Evolutionary conservation across 192 early-diverging fungal species (phyloP).

Genomic region (Gigaspora rosea): DNA sequence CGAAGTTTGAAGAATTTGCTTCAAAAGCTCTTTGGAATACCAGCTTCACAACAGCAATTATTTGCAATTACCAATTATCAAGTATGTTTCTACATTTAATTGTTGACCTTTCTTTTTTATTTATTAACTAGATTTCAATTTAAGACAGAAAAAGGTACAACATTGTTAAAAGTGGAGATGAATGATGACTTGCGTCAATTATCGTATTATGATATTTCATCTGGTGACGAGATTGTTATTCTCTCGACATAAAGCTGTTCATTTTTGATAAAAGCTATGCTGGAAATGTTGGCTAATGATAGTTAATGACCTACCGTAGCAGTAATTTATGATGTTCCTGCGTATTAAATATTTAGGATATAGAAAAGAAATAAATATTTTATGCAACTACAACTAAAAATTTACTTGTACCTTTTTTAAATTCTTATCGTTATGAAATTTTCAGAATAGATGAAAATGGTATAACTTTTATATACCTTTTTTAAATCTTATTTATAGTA

Average conservation of each 20-base stretch:
- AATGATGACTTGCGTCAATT: constrained; percentile 53
- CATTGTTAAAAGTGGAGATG: constrained; percentile 32
- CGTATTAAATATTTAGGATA: no score
- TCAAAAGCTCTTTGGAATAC: constrained; percentile 51
- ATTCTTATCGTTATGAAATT: no score
- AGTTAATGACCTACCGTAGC: no score
- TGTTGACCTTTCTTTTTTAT: not conserved
- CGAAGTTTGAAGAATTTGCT: constrained; percentile 50
- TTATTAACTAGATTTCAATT: not conserved
- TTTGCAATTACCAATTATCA: constrained; percentile 34
- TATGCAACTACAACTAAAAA: no score
- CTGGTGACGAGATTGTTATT: constrained; percentile 49
- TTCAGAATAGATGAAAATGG: no score
- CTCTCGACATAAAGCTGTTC: constrained; percentile 10
- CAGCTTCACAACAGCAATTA: constrained; percentile 43
- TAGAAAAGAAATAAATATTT: no score
- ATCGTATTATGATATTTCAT: constrained; percentile 50
- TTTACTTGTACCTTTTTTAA: no score
- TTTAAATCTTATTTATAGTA: no score
- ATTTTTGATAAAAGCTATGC: no score
- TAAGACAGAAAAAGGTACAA: not conserved
- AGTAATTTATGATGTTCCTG: no score
- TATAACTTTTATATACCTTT: no score
- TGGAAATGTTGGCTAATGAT: no score
- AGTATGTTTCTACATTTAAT: not conserved